Percentiles rank a stretch among this genome's conserved stretches.
phyloP scores from a whole-genome alignment of 768 basidiomycete genomes.

The Termitomyces sp. region DNA sequence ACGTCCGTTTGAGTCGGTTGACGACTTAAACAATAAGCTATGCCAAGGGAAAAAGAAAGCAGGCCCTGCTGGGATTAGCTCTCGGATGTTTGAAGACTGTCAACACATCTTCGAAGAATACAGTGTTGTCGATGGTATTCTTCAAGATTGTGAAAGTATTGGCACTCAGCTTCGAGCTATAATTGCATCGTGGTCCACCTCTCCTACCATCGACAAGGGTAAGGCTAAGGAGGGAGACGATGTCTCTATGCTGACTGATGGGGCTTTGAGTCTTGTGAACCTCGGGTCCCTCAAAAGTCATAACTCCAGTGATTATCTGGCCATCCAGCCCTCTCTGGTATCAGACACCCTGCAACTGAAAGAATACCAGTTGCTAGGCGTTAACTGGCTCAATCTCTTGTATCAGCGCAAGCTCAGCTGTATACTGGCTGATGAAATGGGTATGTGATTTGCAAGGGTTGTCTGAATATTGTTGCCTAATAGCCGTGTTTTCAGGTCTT shows the following conservation, averaged over 20 bases:
- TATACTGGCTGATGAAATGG: conserved; percentile 99
- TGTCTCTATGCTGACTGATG: conserved; percentile 31
- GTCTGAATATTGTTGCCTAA: background rate
- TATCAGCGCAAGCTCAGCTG: conserved; percentile 80
- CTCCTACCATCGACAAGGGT: conserved; percentile 30
- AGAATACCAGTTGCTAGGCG: conserved; percentile 95
- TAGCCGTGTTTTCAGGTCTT: conserved; percentile 59
- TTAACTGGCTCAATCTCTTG: conserved; percentile 93
- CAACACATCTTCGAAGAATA: conserved; percentile 81
- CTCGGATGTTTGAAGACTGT: conserved; percentile 89
- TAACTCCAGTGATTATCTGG: conserved; percentile 59
- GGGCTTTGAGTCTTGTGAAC: conserved; percentile 52
- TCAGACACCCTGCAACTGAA: conserved; percentile 72
- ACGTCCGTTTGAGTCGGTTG: conserved; percentile 74
- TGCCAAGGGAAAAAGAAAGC: conserved; percentile 86
- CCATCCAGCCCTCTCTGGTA: conserved; percentile 66
- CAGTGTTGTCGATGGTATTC: conserved; percentile 80
- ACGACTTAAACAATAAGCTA: conserved; percentile 71
- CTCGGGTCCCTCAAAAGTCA: conserved; percentile 34
- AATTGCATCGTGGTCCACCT: conserved; percentile 71
- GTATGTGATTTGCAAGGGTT: conserved; percentile 36
- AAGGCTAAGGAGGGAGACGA: conserved; percentile 29
- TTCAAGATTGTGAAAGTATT: conserved; percentile 84
- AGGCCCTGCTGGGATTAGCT: conserved; percentile 76
- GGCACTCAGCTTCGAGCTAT: conserved; percentile 67